These are phyloP conservation scores for Collybiopsis luxurians DNA, from an alignment of 768 basidiomycete genomes.

Conservation along the genomic window DNA sequence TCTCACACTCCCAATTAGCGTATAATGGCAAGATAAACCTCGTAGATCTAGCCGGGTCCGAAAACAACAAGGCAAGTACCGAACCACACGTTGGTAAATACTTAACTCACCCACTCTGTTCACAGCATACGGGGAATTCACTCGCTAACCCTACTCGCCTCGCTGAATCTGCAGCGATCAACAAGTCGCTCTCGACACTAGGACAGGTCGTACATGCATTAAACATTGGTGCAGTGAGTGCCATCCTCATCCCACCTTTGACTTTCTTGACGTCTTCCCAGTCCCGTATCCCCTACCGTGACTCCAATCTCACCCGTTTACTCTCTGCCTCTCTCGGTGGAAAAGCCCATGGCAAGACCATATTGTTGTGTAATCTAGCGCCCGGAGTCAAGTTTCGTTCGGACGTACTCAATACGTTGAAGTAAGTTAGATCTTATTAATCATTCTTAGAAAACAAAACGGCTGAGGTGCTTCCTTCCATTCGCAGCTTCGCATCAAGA, in stretches of 20 bases:
- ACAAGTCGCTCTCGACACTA: constrained; percentile 83
- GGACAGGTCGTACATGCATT: constrained; percentile 88
- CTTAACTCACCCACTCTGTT: not conserved
- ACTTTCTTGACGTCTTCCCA: constrained; percentile 27
- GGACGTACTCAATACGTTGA: constrained; percentile 90
- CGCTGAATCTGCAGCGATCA: constrained; percentile 87
- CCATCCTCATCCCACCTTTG: not conserved
- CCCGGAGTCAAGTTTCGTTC: constrained; percentile 82
- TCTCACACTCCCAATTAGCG: constrained; percentile 33
- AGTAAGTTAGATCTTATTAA: constrained; percentile 42
- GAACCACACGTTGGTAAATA: not conserved
- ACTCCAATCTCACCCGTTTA: constrained; percentile 86
- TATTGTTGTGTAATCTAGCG: constrained; percentile 86
- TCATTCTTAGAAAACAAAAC: not conserved
- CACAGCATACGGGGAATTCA: constrained; percentile 69
- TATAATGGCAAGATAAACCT: constrained; percentile 78
- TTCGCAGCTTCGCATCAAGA: constrained; percentile 70
- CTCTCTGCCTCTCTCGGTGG: constrained; percentile 91
- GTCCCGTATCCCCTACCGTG: constrained; percentile 86
- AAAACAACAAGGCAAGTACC: constrained; percentile 26
- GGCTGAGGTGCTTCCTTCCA: not conserved
- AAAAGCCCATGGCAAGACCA: constrained; percentile 53
- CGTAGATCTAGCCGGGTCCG: constrained; percentile 87
- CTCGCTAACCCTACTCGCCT: constrained; percentile 67
- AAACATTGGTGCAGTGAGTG: constrained; percentile 55